These are phyloP conservation scores for Fraxinus excelsior DNA, from an alignment of 257 asterid species.

Conservation along the genomic window DNA sequence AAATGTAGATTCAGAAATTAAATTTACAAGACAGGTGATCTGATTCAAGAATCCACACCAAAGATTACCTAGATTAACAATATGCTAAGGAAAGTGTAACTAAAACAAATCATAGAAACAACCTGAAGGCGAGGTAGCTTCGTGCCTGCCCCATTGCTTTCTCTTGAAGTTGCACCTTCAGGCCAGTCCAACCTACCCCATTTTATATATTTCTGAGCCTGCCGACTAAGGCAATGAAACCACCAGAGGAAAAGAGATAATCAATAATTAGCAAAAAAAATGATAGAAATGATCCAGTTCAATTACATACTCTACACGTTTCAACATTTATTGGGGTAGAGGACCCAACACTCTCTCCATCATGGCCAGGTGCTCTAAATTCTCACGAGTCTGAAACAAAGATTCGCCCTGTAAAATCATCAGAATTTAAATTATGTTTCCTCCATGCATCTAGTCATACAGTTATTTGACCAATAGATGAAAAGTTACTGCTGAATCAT, in stretches of 20 bases:
- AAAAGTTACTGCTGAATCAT: slow-evolving; percentile 17
- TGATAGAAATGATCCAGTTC: not conserved
- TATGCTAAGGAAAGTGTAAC: not conserved
- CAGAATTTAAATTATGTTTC: not conserved
- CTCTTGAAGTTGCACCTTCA: slow-evolving; percentile 57
- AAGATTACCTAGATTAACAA: too few relatives aligned
- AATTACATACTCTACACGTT: slow-evolving; percentile 45
- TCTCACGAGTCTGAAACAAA: slow-evolving; percentile 54
- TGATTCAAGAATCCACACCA: too few relatives aligned
- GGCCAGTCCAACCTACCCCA: slow-evolving; percentile 60
- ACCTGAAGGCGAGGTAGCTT: slow-evolving; percentile 58
- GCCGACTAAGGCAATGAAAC: slow-evolving; percentile 37
- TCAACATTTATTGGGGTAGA: slow-evolving; percentile 43
- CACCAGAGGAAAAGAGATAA: not conserved
- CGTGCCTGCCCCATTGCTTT: slow-evolving; percentile 46
- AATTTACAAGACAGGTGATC: too few relatives aligned
- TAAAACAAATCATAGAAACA: not conserved
- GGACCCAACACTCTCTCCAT: slow-evolving; percentile 62
- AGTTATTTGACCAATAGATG: not conserved
- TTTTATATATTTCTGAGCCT: slow-evolving; percentile 52
- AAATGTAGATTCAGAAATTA: too few relatives aligned
- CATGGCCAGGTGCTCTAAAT: slow-evolving; percentile 58
- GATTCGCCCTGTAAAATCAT: slow-evolving; percentile 49
- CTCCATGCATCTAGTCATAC: not conserved
- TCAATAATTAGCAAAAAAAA: not conserved